Base-by-base conservation (phyloP, 139 green algal species). In the Pleodorina starrii region DNA sequence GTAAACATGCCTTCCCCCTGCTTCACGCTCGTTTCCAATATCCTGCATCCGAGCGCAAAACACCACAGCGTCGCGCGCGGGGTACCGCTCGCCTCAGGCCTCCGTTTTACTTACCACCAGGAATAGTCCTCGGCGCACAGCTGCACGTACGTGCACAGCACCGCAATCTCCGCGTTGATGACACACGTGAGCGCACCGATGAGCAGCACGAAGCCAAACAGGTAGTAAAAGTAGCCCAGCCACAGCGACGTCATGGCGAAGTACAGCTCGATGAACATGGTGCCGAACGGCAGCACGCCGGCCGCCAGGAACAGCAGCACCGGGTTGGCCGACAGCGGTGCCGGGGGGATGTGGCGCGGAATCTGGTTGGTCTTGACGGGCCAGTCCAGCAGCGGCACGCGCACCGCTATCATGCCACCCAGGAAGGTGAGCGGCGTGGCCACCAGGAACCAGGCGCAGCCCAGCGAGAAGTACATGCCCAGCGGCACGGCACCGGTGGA, bases 221-320 rank as follows among this genome's bases (percentile, higher is more conserved):
- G 95, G 95, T 99, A 99, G 95, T 99, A 99, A 74, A 98, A 98
- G 94, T 97, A 98, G 48, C 97, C 96, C 89, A 98, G 95, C 97
- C 97, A 99, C 92, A 94, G 48, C 68, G 91, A 96, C 35, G 95
- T 98, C 96, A 99, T 98, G 78, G 97, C 96, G 90, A 99, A 99
- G 95, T 98, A 99, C 35, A 99, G 95, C 95, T 99, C 97, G 51
- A 99, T 97, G 93, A 99, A 99, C 88, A 99, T 95, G 69, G 97
- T 98, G 88, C 97, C 97, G 86, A 99, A 99, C 19, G 97, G 97
- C 87, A 99, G 95, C 86, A 99, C 94, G 82, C 97, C 97, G 75
- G 97, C 94, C 19, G 90, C 94, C 68, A 97, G 90, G 91, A 98
- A 97, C 21, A 99, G 93, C 76, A 98, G 91, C 19, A 86, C 60